Base-by-base conservation (phyloP, 2,329 filamentous ascomycete species). In the Alternaria burnsii region DNA sequence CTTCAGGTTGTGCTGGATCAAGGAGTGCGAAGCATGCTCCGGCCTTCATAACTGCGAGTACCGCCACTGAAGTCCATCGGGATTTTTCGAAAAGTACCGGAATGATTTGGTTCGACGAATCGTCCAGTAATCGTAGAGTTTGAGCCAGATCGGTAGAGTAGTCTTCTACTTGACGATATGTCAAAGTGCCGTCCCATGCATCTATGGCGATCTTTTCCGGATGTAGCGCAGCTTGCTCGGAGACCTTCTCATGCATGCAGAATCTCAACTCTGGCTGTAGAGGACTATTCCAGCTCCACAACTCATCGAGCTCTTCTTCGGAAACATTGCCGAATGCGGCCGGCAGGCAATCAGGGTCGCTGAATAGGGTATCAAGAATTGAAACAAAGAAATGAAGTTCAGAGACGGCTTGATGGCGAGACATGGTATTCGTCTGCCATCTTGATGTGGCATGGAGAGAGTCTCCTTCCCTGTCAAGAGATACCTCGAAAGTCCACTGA, bases 201-300 rank as follows among this genome's bases (percentile, higher is more conserved):
- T 74, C 75, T 14, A 81, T 72, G 8, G 79, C 80, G 5, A 69
- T 68, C 55, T 79, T 79, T 3, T 78, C 67, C 0, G 78, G 76
- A 14, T 73, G 62, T 11, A 67, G 61, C 41, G 62, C 61, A 14
- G 78, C 77, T 68, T 75, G 79, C 53, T 82, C 71, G 5, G 78
- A 70, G 16, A 85, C 71, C 56, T 83, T 76, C 1, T 83, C 80
- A 61, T 85, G 82, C 76, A 83, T 83, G 67, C 82, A 84, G 40
- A 77, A 79, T 36, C 78, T 71, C 54, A 80, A 74, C 1, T 77
- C 76, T 3, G 81, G 79, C 20, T 82, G 82, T 2, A 85, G 61
- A 3, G 75, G 60, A 28, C 81, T 71, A 46, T 84, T 85, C 81
- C 82, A 84, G 4, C 70, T 69, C 83, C 84, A 85, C 43, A 85